These are phyloP conservation scores for Talaromyces sp. DNA, from an alignment of 2,329 filamentous ascomycete genomes.

Conservation along the genomic window DNA sequence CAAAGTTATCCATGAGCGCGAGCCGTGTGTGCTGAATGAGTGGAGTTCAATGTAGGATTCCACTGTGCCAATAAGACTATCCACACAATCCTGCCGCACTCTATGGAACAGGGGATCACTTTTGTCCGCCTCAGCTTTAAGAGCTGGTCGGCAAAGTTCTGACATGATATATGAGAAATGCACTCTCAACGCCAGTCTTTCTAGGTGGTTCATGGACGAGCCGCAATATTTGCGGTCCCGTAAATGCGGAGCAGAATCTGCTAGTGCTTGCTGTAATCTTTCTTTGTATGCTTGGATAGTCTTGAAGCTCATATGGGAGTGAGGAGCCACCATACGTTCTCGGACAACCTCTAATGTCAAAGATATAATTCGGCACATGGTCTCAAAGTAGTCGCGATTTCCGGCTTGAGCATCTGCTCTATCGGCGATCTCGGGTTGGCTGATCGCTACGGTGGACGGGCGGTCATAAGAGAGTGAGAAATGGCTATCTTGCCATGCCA, in stretches of 20 bases:
- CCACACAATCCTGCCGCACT: conserved; percentile 51
- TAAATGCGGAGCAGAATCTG: conserved; percentile 53
- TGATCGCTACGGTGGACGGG: conserved; percentile 51
- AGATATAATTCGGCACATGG: conserved; percentile 52
- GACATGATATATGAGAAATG: conserved; percentile 59
- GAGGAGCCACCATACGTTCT: conserved; percentile 50
- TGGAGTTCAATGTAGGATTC: conserved; percentile 57
- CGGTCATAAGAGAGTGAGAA: conserved; percentile 60
- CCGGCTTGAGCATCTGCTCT: conserved; percentile 43
- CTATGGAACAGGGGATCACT: conserved; percentile 31
- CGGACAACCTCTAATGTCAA: conserved; percentile 54
- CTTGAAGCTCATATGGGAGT: conserved; percentile 48
- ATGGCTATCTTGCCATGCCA: conserved; percentile 61
- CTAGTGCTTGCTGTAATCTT: conserved; percentile 52
- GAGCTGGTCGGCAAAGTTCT: conserved; percentile 56
- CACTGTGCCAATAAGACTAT: conserved; percentile 51
- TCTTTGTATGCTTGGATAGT: conserved; percentile 54
- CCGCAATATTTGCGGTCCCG: conserved; percentile 46
- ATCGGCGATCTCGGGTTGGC: conserved; percentile 47
- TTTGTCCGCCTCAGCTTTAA: conserved; percentile 47
- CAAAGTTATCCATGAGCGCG: conserved; percentile 43
- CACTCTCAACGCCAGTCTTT: conserved; percentile 56
- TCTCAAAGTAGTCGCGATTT: conserved; percentile 53
- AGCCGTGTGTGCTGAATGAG: conserved; percentile 35
- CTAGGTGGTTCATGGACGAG: conserved; percentile 46